Evolutionary conservation across 2,329 filamentous ascomycete species (phyloP).

Genomic region (Escovopsis weberi): DNA sequence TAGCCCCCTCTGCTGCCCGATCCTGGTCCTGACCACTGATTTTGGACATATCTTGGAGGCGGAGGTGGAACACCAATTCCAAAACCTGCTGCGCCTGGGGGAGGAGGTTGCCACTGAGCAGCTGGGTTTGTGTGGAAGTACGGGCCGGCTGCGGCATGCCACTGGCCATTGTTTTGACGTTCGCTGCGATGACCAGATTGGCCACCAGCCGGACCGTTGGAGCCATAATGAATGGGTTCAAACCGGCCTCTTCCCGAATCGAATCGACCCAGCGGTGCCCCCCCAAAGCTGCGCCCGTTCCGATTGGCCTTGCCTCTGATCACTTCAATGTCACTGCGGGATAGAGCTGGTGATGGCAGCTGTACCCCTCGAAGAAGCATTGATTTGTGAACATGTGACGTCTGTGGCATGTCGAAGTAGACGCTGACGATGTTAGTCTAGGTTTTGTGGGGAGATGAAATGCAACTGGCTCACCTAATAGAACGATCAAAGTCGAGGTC

Average conservation of each 20-base stretch:
- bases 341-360: constrained; percentile 56
- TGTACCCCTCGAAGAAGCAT: constrained; percentile 81
- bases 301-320: constrained; percentile 51
- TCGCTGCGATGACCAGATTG: neutral
- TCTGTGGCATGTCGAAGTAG: constrained; percentile 67
- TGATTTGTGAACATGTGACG: constrained; percentile 68
- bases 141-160: constrained; percentile 10
- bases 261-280: constrained; percentile 12
- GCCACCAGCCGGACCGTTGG: constrained; percentile 11
- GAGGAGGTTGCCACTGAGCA: constrained; percentile 13
- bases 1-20: neutral
- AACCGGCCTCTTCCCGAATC: constrained; percentile 8
- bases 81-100: constrained; percentile 19
- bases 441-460: neutral
- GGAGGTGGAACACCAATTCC: constrained; percentile 20
- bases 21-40: neutral
- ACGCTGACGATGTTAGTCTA: constrained; percentile 43
- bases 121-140: constrained; percentile 7
- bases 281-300: constrained; percentile 18
- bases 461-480: constrained; percentile 46
- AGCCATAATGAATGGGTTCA: constrained; percentile 16
- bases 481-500: constrained; percentile 74
- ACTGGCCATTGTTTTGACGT: constrained; percentile 8
- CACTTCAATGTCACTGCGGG: constrained; percentile 59
- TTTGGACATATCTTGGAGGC: constrained; percentile 10